These are phyloP conservation scores for Mrakia gelida DNA, from an alignment of 768 basidiomycete genomes.

Conservation along the genomic window DNA sequence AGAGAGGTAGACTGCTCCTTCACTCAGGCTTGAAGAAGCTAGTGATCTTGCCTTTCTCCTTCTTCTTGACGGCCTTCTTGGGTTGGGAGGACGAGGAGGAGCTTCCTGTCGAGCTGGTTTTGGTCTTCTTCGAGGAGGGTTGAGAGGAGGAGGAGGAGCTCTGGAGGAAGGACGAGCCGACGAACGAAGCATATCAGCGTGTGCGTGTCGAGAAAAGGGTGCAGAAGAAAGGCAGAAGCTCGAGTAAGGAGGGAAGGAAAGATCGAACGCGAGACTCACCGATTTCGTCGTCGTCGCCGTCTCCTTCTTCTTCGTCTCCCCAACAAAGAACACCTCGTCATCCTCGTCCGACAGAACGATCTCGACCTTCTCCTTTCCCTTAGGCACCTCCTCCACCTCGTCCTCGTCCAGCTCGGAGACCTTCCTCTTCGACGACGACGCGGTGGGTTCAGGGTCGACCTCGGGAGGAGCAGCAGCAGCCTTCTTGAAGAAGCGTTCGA, in stretches of 20 bases:
- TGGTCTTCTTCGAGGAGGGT: not conserved
- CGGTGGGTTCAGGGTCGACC: constrained; percentile 3
- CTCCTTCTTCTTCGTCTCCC: not conserved
- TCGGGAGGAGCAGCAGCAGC: not conserved
- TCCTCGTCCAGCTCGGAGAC: constrained; percentile 33
- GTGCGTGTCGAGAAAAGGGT: not conserved
- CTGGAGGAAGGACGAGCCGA: not conserved
- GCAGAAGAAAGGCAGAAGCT: not conserved
- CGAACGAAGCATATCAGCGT: no score
- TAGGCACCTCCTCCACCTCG: constrained; percentile 35
- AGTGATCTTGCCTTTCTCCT: constrained; percentile 29
- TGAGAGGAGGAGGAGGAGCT: not conserved
- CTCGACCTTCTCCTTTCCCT: constrained; percentile 44
- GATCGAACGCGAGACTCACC: not conserved
- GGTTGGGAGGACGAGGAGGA: constrained; percentile 16
- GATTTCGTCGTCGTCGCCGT: not conserved
- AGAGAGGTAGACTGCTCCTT: not conserved
- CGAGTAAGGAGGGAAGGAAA: not conserved
- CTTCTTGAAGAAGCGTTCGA: constrained; percentile 46
- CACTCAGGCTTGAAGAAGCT: not conserved
- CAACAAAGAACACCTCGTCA: constrained; percentile 13
- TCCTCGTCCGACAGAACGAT: constrained; percentile 27
- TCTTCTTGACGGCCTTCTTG: constrained; percentile 17
- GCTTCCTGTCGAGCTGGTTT: not conserved
- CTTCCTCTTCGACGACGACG: constrained; percentile 19